Evolutionary conservation across 345 rosid genomes (phyloP), one percentile per base, ranked within the genome.

Genomic region (Erodium maritimum): DNA sequence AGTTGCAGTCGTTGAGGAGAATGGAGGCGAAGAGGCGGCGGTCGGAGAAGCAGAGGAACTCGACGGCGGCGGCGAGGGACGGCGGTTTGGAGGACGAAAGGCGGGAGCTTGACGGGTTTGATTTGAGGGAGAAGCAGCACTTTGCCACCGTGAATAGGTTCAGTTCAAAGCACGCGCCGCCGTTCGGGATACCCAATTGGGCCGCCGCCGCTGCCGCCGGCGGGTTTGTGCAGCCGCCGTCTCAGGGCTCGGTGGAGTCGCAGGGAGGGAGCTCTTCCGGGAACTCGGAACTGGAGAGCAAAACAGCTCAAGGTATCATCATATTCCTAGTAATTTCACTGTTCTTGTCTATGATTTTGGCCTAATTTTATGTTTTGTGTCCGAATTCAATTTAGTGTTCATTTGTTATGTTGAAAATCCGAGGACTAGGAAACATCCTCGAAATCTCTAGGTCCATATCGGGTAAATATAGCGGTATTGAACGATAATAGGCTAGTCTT

Each of bases 11-110:
- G 20, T 52, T 81, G 52, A 77, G 95, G 73, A 81, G 96, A 58
- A 78, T 87, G 96, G 95, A 79, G 58, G 96, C 95, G 46, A 90
- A 90, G 74, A 78, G 86, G 65, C 77, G 95, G 67, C 73, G 95
- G 64, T 79, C 74, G 25, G 95, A 87, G 71, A 90, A 87, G 88
- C 96, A 83, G 73, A 84, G 69, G 73, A 86, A 68, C 67, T 72
- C 64, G 56, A 72, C 55, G 19, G 24, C 64, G 14, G 52, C 51
- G 59, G 53, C 50, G 21, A 60, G 54, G 21, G 54, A 55, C 55
- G 64, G 56, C n/a, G 17, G 23, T 20, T 25, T 17, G 2, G 57
- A 14, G 5, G 57, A 21, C 23, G 25, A n/a, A n/a, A n/a, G n/a
- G n/a, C n/a, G 25, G 5, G 25, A 22, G n/a, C 17, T 23, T 46